Evolutionary conservation across 148 eudicot genomes (phyloP), one percentile per base, ranked within the genome.

Genomic region (Chenopodium album): DNA sequence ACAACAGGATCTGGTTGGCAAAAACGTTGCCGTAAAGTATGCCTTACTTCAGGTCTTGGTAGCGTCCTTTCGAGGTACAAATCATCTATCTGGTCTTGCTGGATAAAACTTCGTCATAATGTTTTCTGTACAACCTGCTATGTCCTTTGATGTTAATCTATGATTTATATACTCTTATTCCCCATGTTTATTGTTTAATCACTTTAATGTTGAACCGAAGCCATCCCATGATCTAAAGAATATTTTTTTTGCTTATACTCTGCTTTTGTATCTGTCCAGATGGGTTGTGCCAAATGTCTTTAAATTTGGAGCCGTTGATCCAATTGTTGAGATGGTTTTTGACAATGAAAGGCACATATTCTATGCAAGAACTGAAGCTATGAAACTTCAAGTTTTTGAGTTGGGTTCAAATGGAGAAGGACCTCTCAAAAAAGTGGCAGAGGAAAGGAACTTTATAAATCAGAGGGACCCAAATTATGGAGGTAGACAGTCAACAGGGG

Each of bases 241-340:
- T 31, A 22, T 37, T 2, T 6, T 62, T 19, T 44, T 60, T 16
- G 65, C 32, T 85, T 77, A 72, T 78, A 79, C 23, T 22, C 52
- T 74, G 19, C 52, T n/a, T 85, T 37, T 69, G 14, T 37, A 28
- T 56, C 4, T 79, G 41, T 82, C 75, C 91, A 97, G 99, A 91
- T 97, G 99, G 99, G 89, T 94, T 80, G 91, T 97, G 69, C 99
- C 99, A 34, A 94, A 94, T 84, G 90, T 97, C 85, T 97, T 97
- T 82, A 94, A 92, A 86, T 97, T 94, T 89, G 99, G 97, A 87
- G 95, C 98, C 29, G 90, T 92, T 84, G 98, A 94, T 88, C 97
- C 99, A 60, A 88, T 94, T 76, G 87, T 94, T 78, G 99, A 97
- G 84, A 97, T 97, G 99, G 97, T 90, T 64, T 85, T 92, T 84